Conservation (phyloP, 2,329 filamentous ascomycete genomes). For the Colletotrichum tamarilloi region DNA sequence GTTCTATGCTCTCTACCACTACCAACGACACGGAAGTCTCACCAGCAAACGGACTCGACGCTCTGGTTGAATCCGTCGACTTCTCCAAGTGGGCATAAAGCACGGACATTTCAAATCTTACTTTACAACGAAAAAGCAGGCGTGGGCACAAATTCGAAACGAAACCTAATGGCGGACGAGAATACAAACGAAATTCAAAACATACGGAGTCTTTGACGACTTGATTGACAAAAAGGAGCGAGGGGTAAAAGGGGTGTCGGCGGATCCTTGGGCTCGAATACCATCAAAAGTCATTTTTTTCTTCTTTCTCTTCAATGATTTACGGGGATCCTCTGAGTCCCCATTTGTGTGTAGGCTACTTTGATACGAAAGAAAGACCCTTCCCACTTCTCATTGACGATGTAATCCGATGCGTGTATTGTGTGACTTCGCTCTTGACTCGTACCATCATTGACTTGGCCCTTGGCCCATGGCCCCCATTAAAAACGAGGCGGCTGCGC, state of each 20-base stretch:
- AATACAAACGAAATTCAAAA: background rate
- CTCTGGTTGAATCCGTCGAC: conserved; percentile 50
- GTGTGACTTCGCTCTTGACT: background rate
- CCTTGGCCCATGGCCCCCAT: background rate
- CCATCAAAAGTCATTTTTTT: conserved; percentile 31
- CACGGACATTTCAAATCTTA: conserved; percentile 10
- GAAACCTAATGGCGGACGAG: conserved; percentile 5
- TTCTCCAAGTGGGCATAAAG: conserved; percentile 52
- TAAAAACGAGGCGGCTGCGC: background rate
- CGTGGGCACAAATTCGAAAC: background rate
- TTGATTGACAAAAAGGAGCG: conserved; percentile 7
- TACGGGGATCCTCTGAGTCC: background rate
- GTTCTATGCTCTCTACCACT: conserved; percentile 64
- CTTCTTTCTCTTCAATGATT: conserved; percentile 16
- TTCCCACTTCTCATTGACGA: background rate
- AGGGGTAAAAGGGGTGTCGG: conserved; percentile 4
- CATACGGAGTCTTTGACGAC: conserved; percentile 14
- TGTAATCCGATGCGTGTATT: background rate
- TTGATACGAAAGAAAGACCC: conserved; percentile 14
- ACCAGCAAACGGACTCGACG: conserved; percentile 43
- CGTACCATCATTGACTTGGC: background rate
- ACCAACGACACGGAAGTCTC: conserved; percentile 66
- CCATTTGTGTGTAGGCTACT: conserved; percentile 13
- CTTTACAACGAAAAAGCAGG: background rate
- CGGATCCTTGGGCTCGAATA: conserved; percentile 27